A percentile compares a stretch with the other conserved stretches of the same genome.
phyloP scores from a whole-genome alignment of 1,139 yeast species.

The Wickerhamomyces sp. region DNA sequence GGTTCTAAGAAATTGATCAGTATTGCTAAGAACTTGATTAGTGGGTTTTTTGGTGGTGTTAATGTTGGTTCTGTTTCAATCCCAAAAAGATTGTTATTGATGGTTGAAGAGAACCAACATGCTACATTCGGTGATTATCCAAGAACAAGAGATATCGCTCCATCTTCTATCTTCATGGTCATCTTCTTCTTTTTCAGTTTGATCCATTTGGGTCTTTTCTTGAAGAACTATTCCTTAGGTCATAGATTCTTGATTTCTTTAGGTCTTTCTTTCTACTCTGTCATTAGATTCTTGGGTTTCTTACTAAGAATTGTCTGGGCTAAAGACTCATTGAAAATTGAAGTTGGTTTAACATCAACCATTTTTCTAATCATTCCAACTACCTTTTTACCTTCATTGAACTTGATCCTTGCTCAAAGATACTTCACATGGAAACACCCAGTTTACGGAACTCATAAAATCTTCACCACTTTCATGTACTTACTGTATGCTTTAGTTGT shows the following conservation, averaged over 20 bases:
- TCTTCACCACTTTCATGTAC: constrained; percentile 52
- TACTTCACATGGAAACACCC: constrained; percentile 84
- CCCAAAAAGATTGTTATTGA: constrained; percentile 14
- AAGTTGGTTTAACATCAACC: constrained; percentile 54
- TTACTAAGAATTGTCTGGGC: constrained; percentile 61
- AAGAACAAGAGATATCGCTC: constrained; percentile 46
- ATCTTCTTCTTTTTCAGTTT: constrained; percentile 45
- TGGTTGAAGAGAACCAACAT: constrained; percentile 29
- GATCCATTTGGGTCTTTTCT: constrained; percentile 44
- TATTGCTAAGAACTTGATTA: constrained; percentile 15
- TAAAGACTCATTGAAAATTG: constrained; percentile 38
- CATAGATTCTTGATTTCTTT: constrained; percentile 59
- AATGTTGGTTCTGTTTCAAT: constrained; percentile 1
- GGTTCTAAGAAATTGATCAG: constrained; percentile 20
- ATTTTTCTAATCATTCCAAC: constrained; percentile 57
- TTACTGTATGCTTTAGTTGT: constrained; percentile 48
- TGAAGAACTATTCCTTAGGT: constrained; percentile 48
- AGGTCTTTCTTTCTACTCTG: constrained; percentile 50
- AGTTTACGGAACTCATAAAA: constrained; percentile 53
- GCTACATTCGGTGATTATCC: constrained; percentile 66
- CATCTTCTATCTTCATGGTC: constrained; percentile 54
- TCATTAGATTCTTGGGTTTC: constrained; percentile 55
- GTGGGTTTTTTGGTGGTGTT: constrained; percentile 18
- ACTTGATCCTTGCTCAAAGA: constrained; percentile 69
- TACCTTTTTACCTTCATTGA: constrained; percentile 50